These are phyloP conservation scores for Amoeboradix gromovi DNA, from an alignment of 371 early-diverging fungal species.

Conservation along the genomic window DNA sequence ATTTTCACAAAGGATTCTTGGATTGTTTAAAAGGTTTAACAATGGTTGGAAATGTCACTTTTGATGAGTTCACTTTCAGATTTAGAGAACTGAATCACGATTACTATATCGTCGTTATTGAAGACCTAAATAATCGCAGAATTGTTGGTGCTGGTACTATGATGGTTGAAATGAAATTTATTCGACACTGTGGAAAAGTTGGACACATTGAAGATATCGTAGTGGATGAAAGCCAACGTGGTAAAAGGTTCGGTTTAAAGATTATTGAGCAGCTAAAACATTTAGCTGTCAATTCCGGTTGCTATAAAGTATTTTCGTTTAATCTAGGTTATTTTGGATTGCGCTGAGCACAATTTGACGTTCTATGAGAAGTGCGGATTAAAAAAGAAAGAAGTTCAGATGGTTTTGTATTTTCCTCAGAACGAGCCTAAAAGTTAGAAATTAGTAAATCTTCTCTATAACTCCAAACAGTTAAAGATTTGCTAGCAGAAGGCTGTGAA, in stretches of 20 bases:
- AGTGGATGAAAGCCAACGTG: slow-evolving; percentile 64
- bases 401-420: neutral
- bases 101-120: slow-evolving; percentile 40
- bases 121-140: slow-evolving; percentile 18
- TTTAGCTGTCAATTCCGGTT: slow-evolving; percentile 19
- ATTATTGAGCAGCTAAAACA: slow-evolving; percentile 23
- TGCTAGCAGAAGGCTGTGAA: too few relatives aligned
- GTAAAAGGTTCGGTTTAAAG: slow-evolving; percentile 37
- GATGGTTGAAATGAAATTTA: slow-evolving; percentile 81
- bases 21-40: slow-evolving; percentile 38
- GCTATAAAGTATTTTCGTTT: slow-evolving; percentile 18
- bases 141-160: slow-evolving; percentile 82
- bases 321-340: slow-evolving; percentile 46
- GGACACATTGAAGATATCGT: slow-evolving; percentile 51
- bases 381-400: slow-evolving; percentile 25
- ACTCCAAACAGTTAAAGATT: too few relatives aligned
- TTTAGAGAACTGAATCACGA: slow-evolving; percentile 23
- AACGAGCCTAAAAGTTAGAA: neutral
- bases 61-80: slow-evolving; percentile 29
- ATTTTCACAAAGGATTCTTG: slow-evolving; percentile 48
- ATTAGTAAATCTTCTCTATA: too few relatives aligned
- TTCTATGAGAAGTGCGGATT: slow-evolving; percentile 85
- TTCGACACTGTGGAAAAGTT: slow-evolving; percentile 52
- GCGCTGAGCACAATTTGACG: slow-evolving; percentile 43
- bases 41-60: slow-evolving; percentile 34